Conservation (phyloP, 2,329 filamentous ascomycete genomes). For the Ampelomyces quisqualis region DNA sequence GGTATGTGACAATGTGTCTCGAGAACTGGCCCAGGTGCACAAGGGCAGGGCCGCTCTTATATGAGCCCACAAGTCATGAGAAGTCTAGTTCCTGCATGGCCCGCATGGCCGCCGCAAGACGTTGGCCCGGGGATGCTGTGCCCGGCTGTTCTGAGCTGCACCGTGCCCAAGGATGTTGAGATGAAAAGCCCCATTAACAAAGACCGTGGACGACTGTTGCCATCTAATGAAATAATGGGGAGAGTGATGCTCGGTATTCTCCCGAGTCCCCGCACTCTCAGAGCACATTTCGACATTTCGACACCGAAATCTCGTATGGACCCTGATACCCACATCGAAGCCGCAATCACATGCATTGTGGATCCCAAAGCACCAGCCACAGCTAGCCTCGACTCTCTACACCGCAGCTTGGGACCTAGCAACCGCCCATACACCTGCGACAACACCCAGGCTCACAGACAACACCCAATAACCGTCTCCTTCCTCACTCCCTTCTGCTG, state of each 20-base stretch:
- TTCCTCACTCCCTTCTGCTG: conserved; percentile 3
- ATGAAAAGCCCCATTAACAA: not conserved
- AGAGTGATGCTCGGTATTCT: too few relatives aligned
- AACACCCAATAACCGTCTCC: conserved; percentile 8
- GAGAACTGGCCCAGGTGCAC: conserved; percentile 22
- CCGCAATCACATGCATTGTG: conserved; percentile 26
- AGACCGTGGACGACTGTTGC: not conserved
- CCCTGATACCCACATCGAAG: conserved; percentile 1
- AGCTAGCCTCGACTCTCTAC: conserved; percentile 15
- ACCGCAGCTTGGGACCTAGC: conserved; percentile 18
- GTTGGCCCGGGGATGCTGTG: conserved; percentile 26
- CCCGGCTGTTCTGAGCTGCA: not conserved
- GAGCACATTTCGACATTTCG: too few relatives aligned
- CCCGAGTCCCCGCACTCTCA: too few relatives aligned
- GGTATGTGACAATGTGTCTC: conserved; percentile 14
- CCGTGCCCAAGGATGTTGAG: not conserved
- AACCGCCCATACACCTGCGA: conserved; percentile 9
- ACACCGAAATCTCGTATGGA: not conserved
- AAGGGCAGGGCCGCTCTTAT: conserved; percentile 22
- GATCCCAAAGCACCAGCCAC: conserved; percentile 28
- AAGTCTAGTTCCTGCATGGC: conserved; percentile 28
- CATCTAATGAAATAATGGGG: too few relatives aligned
- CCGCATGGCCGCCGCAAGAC: conserved; percentile 25
- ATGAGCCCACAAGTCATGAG: too few relatives aligned
- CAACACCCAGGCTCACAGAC: conserved; percentile 8